Evolutionary conservation across 768 basidiomycete genomes (phyloP).

Genomic region (Pisolithus tinctorius): DNA sequence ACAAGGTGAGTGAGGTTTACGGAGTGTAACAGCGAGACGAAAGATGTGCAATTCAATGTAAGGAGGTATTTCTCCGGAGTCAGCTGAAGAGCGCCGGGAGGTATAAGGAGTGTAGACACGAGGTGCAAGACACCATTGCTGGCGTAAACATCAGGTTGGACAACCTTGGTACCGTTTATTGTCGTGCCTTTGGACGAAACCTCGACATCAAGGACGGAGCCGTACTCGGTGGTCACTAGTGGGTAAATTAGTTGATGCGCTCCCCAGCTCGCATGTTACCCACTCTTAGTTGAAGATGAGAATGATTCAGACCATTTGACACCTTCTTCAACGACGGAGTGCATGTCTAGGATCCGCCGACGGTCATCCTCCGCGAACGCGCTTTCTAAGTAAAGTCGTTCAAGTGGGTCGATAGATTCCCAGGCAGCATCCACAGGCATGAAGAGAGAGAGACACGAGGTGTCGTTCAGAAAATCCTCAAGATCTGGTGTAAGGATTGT

Average conservation of each 20-base stretch:
- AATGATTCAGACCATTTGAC: constrained; percentile 70
- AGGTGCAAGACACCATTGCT: constrained; percentile 94
- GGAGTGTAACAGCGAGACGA: constrained; percentile 83
- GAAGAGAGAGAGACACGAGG: constrained; percentile 79
- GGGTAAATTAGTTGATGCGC: constrained; percentile 9
- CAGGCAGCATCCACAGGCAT: constrained; percentile 84
- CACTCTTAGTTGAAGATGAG: constrained; percentile 43
- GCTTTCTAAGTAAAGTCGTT: constrained; percentile 84
- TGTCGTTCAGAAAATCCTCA: constrained; percentile 49
- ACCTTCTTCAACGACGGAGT: constrained; percentile 50
- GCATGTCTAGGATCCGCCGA: constrained; percentile 69
- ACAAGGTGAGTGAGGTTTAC: constrained; percentile 66
- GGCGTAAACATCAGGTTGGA: constrained; percentile 82
- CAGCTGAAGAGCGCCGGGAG: constrained; percentile 64
- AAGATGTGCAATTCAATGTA: constrained; percentile 83
- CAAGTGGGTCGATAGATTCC: constrained; percentile 65
- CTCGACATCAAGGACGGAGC: constrained; percentile 55
- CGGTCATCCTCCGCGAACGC: constrained; percentile 81
- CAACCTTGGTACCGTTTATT: constrained; percentile 52
- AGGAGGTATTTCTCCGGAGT: constrained; percentile 96
- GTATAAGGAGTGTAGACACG: constrained; percentile 75
- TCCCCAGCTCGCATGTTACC: constrained; percentile 18
- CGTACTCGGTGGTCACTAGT: constrained; percentile 66
- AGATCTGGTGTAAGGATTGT: constrained; percentile 63
- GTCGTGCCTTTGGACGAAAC: constrained; percentile 47